Conservation (phyloP, 352 stramenopile genomes). For the Pythium chondricola region DNA sequence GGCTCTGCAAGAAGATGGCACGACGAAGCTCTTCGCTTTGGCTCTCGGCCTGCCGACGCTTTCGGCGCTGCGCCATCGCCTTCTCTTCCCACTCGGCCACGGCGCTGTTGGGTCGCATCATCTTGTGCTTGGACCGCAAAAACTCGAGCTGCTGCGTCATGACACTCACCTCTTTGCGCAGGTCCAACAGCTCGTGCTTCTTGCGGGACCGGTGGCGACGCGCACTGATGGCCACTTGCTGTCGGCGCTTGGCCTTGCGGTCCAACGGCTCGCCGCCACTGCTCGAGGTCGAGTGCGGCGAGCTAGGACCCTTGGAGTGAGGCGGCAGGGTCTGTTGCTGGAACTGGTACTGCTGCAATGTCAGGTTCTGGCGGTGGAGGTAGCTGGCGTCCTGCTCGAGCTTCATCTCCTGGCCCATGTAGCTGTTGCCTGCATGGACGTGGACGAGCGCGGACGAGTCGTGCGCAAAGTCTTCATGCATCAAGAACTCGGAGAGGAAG, state of each 20-base stretch:
- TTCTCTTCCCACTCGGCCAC: conserved; percentile 36
- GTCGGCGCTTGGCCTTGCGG: conserved; percentile 36
- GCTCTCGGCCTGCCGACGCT: conserved; percentile 23
- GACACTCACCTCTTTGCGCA: conserved; percentile 36
- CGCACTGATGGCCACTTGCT: conserved; percentile 41
- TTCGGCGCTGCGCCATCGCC: conserved; percentile 33
- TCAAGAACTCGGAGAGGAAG: conserved; percentile 47
- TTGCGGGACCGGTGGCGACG: conserved; percentile 47
- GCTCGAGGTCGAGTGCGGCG: conserved; percentile 19
- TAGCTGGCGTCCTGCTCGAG: conserved; percentile 1
- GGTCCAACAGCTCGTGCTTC: conserved; percentile 43
- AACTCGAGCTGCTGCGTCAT: conserved; percentile 31
- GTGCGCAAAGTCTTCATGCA: conserved; percentile 27
- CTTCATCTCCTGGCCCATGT: conserved; percentile 13
- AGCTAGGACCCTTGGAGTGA: background rate
- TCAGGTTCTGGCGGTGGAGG: background rate
- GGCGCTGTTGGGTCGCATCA: conserved; percentile 16
- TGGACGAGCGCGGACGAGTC: background rate
- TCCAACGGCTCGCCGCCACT: conserved; percentile 26
- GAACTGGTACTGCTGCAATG: conserved; percentile 6
- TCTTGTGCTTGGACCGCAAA: conserved; percentile 31
- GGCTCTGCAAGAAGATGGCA: conserved; percentile 39
- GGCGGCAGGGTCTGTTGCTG: conserved; percentile 1
- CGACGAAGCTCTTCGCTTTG: conserved; percentile 45
- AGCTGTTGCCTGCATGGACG: background rate